Conservation (phyloP, 2,329 filamentous ascomycete species). For the Penicillium frequentans region DNA sequence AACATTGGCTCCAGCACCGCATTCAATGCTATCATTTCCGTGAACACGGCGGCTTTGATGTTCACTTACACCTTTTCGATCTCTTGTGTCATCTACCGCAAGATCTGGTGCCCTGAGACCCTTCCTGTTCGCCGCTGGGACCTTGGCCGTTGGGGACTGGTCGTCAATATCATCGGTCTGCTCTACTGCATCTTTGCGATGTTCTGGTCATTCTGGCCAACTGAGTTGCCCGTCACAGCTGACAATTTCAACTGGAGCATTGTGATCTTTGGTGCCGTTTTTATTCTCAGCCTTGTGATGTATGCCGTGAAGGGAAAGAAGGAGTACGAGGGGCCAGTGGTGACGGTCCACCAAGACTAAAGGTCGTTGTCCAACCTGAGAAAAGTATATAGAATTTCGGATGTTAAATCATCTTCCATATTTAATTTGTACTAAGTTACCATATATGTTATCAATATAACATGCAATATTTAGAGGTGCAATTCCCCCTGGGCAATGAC, state of each 20-base stretch:
- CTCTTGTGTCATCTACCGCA: constrained; percentile 45
- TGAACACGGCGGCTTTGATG: constrained; percentile 49
- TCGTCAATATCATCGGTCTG: constrained; percentile 47
- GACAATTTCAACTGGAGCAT: constrained; percentile 53
- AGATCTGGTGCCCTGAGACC: constrained; percentile 35
- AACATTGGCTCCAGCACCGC: constrained; percentile 53
- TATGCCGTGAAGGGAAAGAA: constrained; percentile 36
- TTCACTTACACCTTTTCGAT: constrained; percentile 53
- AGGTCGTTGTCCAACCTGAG: not conserved
- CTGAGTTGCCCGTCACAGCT: constrained; percentile 35
- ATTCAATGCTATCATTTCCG: constrained; percentile 54
- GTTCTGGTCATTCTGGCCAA: constrained; percentile 52
- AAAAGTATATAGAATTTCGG: no score
- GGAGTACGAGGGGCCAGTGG: constrained; percentile 34
- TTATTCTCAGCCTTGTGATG: constrained; percentile 42
- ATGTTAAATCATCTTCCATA: no score
- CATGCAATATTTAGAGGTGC: no score
- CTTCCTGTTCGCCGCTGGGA: constrained; percentile 43
- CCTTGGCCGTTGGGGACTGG: constrained; percentile 46
- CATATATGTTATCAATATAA: no score
- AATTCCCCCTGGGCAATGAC: no score
- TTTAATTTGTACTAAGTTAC: no score
- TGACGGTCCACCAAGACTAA: constrained; percentile 11
- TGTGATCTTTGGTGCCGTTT: constrained; percentile 45
- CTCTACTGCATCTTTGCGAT: constrained; percentile 46